Evolutionary conservation across 768 basidiomycete species (phyloP), one percentile per base, ranked within the genome.

Genomic region (Trametes gibbosa): DNA sequence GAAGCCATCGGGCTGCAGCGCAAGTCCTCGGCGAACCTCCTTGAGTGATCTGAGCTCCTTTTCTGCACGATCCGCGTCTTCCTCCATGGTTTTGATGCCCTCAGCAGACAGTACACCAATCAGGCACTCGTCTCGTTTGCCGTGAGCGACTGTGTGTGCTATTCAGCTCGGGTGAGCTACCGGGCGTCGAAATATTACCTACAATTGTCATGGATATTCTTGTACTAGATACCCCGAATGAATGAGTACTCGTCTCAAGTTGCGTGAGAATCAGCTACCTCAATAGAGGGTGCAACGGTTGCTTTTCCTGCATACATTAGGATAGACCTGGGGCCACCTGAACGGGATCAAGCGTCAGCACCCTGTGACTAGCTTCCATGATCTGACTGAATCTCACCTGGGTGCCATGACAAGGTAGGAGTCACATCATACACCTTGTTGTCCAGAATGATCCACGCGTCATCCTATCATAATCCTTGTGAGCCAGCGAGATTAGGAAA

Each of bases 371-470:
- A n/a, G n/a, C n/a, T 25, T 46, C 34, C n/a, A 21, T 19, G 3
- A 16, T 1, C 29, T 6, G 5, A 10, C 8, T 5, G 12, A 34
- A 1, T n/a, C 49, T 21, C 41, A 59, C 63, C 63, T 5, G 63
- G 63, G 35, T 64, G 63, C 59, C 58, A 60, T 3, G 58, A 56
- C 1, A 64, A 56, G 2, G 59, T 54, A 2, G 58, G 58, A 0
- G 63, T 64, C 1, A 64, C 59, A 17, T 64, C 63, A 41, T 64
- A 64, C 12, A 64, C 63, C 35, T 64, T 60, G 25, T 55, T 47
- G 41, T 64, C 59, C 39, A 64, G 24, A 29, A 64, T 64, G 17
- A 64, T 34, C 63, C 63, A 64, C 56, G 74, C 74, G 61, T 81
- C 79, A 17, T 77, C 73, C 69, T n/a, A n/a, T n/a, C n/a, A n/a